These are phyloP conservation scores for Trypanosoma rangeli DNA, from an alignment of 208 protist species.

Conservation along the genomic window DNA sequence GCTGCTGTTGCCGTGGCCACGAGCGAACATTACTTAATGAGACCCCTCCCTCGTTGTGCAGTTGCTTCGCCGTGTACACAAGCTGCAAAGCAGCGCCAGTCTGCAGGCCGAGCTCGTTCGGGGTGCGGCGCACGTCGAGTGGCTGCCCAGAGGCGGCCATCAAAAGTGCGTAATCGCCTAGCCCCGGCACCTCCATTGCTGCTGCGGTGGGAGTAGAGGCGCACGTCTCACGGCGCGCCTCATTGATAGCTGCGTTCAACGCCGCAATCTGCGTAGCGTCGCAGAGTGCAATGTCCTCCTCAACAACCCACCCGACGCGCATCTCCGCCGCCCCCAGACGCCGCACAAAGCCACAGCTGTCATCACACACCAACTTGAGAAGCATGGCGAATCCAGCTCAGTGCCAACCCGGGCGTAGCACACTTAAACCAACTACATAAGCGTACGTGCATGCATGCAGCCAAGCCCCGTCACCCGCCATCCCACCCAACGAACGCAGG, in stretches of 20 bases:
- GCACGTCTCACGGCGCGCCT: background rate
- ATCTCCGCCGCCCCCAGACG: constrained; percentile 15
- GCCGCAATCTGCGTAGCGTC: constrained; percentile 4
- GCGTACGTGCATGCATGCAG: background rate
- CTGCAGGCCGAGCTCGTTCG: constrained; percentile 6
- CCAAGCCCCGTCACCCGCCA: too few species aligned
- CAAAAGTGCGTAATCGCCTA: background rate
- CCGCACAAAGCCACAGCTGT: constrained; percentile 14
- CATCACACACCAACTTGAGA: constrained; percentile 21
- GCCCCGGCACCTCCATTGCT: constrained; percentile 1
- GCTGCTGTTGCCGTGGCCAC: background rate
- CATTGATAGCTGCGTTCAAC: constrained; percentile 12
- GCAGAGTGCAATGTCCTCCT: constrained; percentile 1
- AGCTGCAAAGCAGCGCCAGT: constrained; percentile 3
- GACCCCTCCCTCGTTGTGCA: background rate
- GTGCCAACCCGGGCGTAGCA: too few species aligned
- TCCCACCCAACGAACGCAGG: too few species aligned
- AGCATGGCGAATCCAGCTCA: background rate
- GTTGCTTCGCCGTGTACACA: background rate
- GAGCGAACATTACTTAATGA: background rate
- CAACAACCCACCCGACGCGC: constrained; percentile 14
- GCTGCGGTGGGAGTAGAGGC: background rate
- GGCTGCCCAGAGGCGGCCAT: background rate
- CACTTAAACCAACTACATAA: background rate
- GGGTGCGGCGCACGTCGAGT: constrained; percentile 1